These are phyloP conservation scores for Calonectria pseudoreteaudii DNA, from an alignment of 2,329 filamentous ascomycete species.

Conservation along the genomic window DNA sequence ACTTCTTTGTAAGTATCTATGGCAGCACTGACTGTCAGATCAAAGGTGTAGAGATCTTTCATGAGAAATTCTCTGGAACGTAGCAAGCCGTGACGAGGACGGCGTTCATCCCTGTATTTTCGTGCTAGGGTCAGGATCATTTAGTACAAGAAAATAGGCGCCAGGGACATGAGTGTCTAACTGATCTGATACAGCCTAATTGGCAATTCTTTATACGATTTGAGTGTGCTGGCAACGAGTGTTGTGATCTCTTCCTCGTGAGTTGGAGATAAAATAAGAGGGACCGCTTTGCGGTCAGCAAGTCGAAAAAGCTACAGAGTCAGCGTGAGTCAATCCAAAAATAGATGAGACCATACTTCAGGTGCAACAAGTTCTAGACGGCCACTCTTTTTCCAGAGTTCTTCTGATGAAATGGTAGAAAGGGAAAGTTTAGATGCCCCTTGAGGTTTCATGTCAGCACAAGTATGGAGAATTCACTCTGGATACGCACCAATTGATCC, in stretches of 20 bases:
- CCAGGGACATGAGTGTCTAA: constrained; percentile 45
- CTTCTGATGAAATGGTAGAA: constrained; percentile 87
- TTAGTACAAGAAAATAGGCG: constrained; percentile 28
- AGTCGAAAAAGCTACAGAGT: constrained; percentile 78
- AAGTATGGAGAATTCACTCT: background rate
- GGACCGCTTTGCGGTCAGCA: constrained; percentile 79
- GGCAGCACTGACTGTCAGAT: constrained; percentile 74
- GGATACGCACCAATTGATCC: constrained; percentile 68
- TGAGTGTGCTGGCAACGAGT: constrained; percentile 77
- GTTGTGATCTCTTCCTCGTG: constrained; percentile 97
- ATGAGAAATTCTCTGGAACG: constrained; percentile 93
- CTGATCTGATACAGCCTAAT: constrained; percentile 91
- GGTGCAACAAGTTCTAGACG: constrained; percentile 77
- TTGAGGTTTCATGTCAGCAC: constrained; percentile 29
- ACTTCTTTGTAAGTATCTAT: constrained; percentile 84
- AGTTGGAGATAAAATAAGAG: constrained; percentile 87
- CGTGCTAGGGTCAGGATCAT: constrained; percentile 65
- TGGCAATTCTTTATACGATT: constrained; percentile 88
- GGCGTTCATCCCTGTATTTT: constrained; percentile 93
- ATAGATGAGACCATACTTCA: constrained; percentile 66
- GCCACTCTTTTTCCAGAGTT: constrained; percentile 86
- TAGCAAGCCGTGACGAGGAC: constrained; percentile 88
- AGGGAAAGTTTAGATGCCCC: constrained; percentile 86
- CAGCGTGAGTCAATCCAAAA: constrained; percentile 26
- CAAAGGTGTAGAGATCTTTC: constrained; percentile 99